Percentiles rank a stretch among this genome's conserved stretches.
Conservation (phyloP, 1,284 basidiomycete species). For the Ganoderma resinaceum region DNA sequence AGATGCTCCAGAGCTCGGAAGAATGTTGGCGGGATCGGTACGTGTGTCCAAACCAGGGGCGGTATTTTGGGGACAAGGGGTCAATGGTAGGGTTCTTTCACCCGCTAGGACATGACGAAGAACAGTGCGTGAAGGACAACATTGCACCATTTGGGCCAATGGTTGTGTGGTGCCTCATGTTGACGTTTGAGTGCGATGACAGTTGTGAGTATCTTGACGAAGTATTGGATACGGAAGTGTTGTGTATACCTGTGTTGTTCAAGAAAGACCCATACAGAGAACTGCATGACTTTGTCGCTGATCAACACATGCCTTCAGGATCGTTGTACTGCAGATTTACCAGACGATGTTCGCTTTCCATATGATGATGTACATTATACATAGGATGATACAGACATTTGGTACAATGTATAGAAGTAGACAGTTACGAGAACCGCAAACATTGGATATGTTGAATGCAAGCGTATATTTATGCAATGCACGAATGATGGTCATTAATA, state of each 20-base stretch:
- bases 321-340: too few relatives aligned
- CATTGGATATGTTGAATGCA: too few relatives aligned
- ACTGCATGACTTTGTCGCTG: too few relatives aligned
- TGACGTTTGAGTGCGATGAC: not conserved
- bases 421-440: too few relatives aligned
- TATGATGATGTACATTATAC: too few relatives aligned
- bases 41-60: not conserved
- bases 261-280: not conserved
- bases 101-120: not conserved
- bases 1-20: not conserved
- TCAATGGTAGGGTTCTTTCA: not conserved
- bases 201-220: not conserved
- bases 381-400: too few relatives aligned
- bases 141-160: not conserved
- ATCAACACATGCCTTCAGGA: not conserved
- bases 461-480: too few relatives aligned
- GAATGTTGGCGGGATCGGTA: not conserved
- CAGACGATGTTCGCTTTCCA: too few relatives aligned
- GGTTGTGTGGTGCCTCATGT: not conserved
- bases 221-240: not conserved
- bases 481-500: too few relatives aligned
- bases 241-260: not conserved
- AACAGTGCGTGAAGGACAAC: not conserved
- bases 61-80: not conserved
- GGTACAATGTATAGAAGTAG: too few relatives aligned